Conservation (phyloP, 129 eudicot genomes). For the Centrapalus pauciflorus region DNA sequence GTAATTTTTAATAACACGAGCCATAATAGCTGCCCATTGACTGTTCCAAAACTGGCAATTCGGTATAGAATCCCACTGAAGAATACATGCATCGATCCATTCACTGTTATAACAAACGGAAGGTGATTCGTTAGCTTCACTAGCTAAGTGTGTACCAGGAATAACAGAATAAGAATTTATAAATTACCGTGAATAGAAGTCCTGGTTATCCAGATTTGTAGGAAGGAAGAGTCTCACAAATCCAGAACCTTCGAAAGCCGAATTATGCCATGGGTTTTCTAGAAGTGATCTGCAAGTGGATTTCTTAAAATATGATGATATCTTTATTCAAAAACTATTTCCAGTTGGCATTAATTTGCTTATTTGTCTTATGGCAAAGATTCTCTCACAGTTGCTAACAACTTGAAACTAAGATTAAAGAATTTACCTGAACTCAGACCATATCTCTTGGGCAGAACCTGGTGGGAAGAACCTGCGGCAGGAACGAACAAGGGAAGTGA, state of each 20-base stretch:
- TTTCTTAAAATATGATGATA: slow-evolving; percentile 2
- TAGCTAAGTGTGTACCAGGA: neutral
- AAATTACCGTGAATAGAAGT: slow-evolving; percentile 78
- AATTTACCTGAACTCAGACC: slow-evolving; percentile 83
- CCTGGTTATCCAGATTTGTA: slow-evolving; percentile 68
- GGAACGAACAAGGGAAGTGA: slow-evolving; percentile 92
- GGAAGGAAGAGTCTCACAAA: slow-evolving; percentile 94
- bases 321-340: too few species aligned
- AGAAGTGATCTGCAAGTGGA: slow-evolving; percentile 54
- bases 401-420: neutral
- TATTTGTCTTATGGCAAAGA: too few species aligned
- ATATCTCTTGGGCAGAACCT: slow-evolving; percentile 88
- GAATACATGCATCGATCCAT: slow-evolving; percentile 55
- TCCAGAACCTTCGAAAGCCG: slow-evolving; percentile 93
- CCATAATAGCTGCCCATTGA: slow-evolving; percentile 93
- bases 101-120: slow-evolving; percentile 45
- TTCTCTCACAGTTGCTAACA: neutral
- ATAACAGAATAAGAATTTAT: neutral
- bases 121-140: slow-evolving; percentile 7
- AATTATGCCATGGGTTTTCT: slow-evolving; percentile 99
- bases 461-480: slow-evolving; percentile 89
- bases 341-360: too few species aligned
- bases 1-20: slow-evolving; percentile 87
- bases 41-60: slow-evolving; percentile 98
- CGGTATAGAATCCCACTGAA: slow-evolving; percentile 85